Percentiles rank a stretch among this genome's conserved stretches.
Evolutionary conservation across 2,329 filamentous ascomycete genomes (phyloP).

Genomic region (Hypoxylon sp.): DNA sequence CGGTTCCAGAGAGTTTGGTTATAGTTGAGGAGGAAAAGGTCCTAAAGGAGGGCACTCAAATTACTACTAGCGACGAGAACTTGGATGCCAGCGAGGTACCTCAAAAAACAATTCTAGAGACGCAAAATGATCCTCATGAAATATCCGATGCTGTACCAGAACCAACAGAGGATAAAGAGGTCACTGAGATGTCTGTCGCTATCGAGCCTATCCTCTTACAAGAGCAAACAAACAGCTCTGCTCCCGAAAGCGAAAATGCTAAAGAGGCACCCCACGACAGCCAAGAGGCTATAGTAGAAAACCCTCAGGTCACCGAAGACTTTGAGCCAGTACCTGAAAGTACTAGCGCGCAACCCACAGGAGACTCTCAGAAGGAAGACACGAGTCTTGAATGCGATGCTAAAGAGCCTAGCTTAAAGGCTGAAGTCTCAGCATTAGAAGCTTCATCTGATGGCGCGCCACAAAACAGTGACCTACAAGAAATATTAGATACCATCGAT

Average conservation of each 20-base stretch:
- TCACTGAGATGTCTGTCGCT: background rate
- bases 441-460: background rate
- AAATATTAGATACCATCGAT: conserved; percentile 15
- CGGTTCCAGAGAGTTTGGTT: conserved; percentile 40
- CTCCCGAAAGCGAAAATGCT: background rate
- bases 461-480: background rate
- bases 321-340: conserved; percentile 1
- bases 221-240: background rate
- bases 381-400: background rate
- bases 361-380: conserved; percentile 1
- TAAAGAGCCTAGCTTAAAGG: background rate
- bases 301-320: background rate
- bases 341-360: background rate
- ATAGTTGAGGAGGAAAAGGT: conserved; percentile 23
- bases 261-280: background rate
- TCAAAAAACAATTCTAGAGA: background rate
- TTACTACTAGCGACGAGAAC: conserved; percentile 15
- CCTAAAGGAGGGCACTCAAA: conserved; percentile 20
- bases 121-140: conserved; percentile 1
- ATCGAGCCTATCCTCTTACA: background rate
- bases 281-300: conserved; percentile 1
- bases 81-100: conserved; percentile 9
- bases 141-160: background rate
- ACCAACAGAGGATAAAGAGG: background rate
- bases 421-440: background rate